A percentile compares a stretch with the other conserved stretches of the same genome.
phyloP scores from a whole-genome alignment of 768 basidiomycete species.

The Pulveroboletus sp. region DNA sequence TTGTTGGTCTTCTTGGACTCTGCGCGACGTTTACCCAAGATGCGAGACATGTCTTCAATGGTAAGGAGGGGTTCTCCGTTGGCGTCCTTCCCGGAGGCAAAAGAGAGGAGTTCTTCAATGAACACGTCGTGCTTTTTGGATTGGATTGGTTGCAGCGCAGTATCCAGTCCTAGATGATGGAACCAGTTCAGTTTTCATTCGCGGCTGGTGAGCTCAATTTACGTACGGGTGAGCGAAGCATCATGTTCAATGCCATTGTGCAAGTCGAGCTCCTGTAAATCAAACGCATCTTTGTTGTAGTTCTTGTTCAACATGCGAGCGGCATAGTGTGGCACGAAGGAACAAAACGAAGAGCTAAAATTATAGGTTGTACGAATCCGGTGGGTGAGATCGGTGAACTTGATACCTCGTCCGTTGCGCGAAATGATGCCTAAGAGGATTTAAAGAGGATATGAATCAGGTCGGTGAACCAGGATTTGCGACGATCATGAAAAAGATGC shows the following conservation, averaged over 20 bases:
- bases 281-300: conserved; percentile 54
- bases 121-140: conserved; percentile 42
- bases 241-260: too few species aligned
- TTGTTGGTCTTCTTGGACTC: conserved; percentile 53
- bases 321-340: conserved; percentile 57
- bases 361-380: conserved; percentile 58
- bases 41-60: conserved; percentile 53
- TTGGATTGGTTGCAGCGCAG: conserved; percentile 46
- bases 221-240: conserved; percentile 32
- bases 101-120: conserved; percentile 55
- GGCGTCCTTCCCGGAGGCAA: conserved; percentile 54
- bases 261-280: conserved; percentile 40
- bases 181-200: neutral
- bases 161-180: conserved; percentile 48
- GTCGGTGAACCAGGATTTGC: neutral
- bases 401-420: conserved; percentile 65
- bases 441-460: neutral
- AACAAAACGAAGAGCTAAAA: conserved; percentile 63
- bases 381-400: conserved; percentile 43
- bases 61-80: conserved; percentile 48
- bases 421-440: conserved; percentile 38
- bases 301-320: conserved; percentile 53
- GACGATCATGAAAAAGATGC: neutral
- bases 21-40: conserved; percentile 55
- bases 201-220: neutral